phyloP scores from a whole-genome alignment of 495 filamentous ascomycete species.

The Penicillium angulare region DNA sequence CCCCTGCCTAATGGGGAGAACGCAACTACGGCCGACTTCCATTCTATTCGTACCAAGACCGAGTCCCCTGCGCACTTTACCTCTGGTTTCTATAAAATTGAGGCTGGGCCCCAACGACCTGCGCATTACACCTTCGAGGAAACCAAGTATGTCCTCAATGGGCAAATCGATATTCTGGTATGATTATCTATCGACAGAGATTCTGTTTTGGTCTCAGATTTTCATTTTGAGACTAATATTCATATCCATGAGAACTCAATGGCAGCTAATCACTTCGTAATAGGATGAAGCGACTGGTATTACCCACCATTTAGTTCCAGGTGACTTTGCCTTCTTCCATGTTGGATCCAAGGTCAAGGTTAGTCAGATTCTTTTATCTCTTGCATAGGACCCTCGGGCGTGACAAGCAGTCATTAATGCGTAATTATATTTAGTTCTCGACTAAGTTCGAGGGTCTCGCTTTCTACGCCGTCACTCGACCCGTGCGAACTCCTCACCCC shows the following conservation, averaged over 20 bases:
- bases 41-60: constrained; percentile 30
- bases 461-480: constrained; percentile 33
- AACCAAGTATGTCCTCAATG: constrained; percentile 31
- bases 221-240: no score
- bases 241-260: background rate
- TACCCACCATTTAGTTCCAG: constrained; percentile 29
- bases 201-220: background rate
- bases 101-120: constrained; percentile 26
- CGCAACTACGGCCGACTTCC: constrained; percentile 30
- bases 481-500: constrained; percentile 22
- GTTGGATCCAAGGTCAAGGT: constrained; percentile 35
- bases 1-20: constrained; percentile 29
- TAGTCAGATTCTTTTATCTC: background rate
- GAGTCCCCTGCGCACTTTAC: constrained; percentile 28
- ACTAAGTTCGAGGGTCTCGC: constrained; percentile 30
- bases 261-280: background rate
- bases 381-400: no score
- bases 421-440: constrained; percentile 31
- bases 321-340: constrained; percentile 35
- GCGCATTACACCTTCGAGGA: constrained; percentile 30
- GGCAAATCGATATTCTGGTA: constrained; percentile 34
- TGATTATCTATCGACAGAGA: background rate
- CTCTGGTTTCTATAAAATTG: constrained; percentile 35
- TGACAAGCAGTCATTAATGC: no score
- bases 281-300: constrained; percentile 35